A percentile compares a stretch with the other conserved stretches of the same genome.
These are phyloP conservation scores for Lactarius akahatsu DNA, from an alignment of 768 basidiomycete species.

Conservation along the genomic window DNA sequence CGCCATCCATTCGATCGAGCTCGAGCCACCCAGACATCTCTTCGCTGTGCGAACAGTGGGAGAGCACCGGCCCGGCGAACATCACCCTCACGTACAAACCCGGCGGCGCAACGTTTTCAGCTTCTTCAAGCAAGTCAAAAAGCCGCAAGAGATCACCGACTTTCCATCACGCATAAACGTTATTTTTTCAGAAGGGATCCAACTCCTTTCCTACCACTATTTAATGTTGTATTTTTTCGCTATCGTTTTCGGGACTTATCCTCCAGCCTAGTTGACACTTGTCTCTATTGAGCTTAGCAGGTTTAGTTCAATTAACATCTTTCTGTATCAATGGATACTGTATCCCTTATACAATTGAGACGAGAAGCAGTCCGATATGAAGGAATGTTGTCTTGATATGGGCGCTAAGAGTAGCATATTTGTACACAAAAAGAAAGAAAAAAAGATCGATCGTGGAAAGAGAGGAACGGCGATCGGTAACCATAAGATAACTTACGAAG, in stretches of 20 bases:
- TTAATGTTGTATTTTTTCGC: slow-evolving; percentile 6
- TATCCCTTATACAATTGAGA: neutral
- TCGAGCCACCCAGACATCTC: slow-evolving; percentile 57
- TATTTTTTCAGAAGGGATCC: neutral
- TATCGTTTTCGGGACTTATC: slow-evolving; percentile 2
- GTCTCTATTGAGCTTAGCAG: slow-evolving; percentile 9
- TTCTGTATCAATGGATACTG: slow-evolving; percentile 8
- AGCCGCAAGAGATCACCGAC: slow-evolving; percentile 22
- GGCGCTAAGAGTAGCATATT: slow-evolving; percentile 5
- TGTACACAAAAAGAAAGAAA: slow-evolving; percentile 6
- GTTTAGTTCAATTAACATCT: slow-evolving; percentile 9
- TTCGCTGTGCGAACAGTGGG: slow-evolving; percentile 60
- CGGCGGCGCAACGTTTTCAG: slow-evolving; percentile 24
- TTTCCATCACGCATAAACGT: slow-evolving; percentile 20
- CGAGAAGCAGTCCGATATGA: neutral
- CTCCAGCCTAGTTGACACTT: slow-evolving; percentile 2
- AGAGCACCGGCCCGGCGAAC: slow-evolving; percentile 56
- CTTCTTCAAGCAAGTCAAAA: slow-evolving; percentile 23
- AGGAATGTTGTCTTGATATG: neutral
- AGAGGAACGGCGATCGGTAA: neutral
- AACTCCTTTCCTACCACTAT: neutral
- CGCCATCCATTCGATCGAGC: slow-evolving; percentile 48
- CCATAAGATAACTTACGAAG: neutral
- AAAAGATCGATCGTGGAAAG: neutral
- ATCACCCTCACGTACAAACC: slow-evolving; percentile 51